Base-by-base conservation (phyloP, 2,329 filamentous ascomycete genomes). In the Trichophyton benhamiae region DNA sequence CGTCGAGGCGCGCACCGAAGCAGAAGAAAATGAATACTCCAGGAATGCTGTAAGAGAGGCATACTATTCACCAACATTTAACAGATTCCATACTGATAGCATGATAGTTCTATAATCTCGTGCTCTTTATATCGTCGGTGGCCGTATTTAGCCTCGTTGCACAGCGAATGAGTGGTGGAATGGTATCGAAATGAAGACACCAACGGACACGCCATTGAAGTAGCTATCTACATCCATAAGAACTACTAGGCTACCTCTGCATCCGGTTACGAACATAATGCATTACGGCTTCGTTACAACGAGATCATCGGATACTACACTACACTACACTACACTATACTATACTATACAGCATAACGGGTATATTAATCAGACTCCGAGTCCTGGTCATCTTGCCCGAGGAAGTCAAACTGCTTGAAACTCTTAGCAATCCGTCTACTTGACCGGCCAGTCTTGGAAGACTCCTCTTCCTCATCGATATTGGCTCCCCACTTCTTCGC, bases 91-190 rank as follows among this genome's bases (percentile, higher is more conserved):
- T 30, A 17, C 55, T 58, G 13, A 58, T n/a, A 9, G 17, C 11
- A 13, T 9, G 61, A 6, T 69, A 96, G 94, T 99, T 99, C 74
- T 99, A 99, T 77, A 97, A 99, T 70, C 84, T 95, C 0, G 91
- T 96, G 0, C 79, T 97, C 1, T 99, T 97, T 77, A 92, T 99
- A 80, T 94, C 91, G 25, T 96, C 94, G 0, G 88, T 99, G 25
- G 91, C 92, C 6, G 85, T 96, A 63, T 96, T 97, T 78, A 95
- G 92, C 72, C 78, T 99, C 63, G 86, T 94, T 64, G 94, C 92
- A 30, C 94, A 99, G 71, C 87, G 87, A 67, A 88, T 96, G 82
- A 80, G 79, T 64, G 75, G 74, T 27, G 70, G 69, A 58, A 76
- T 74, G 63, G 62, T 69, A 20, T 66, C 68, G 44, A 58, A 41